Percentiles rank a stretch among this genome's conserved stretches.
Conservation (phyloP, 345 rosid species). For the Trapa bicornis region DNA sequence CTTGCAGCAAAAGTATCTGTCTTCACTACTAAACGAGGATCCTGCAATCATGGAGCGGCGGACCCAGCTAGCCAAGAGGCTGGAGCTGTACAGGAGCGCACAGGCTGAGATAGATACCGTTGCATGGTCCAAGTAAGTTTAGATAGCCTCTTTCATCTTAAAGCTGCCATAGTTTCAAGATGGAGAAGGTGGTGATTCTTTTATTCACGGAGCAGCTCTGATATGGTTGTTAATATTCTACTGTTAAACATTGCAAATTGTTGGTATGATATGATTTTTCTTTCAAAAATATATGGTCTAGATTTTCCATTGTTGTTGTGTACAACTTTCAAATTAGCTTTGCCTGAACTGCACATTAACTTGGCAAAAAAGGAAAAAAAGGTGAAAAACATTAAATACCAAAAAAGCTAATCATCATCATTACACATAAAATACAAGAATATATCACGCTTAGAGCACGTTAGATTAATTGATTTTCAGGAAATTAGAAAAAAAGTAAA, state of each 20-base stretch:
- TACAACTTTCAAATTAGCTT: too few relatives aligned
- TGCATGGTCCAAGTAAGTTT: constrained; percentile 76
- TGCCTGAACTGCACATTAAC: too few relatives aligned
- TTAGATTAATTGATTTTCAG: not conserved
- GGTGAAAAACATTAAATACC: not conserved
- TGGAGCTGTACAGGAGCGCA: constrained; percentile 85
- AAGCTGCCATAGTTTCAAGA: not conserved
- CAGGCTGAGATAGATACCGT: constrained; percentile 81
- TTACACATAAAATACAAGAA: not conserved
- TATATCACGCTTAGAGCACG: not conserved
- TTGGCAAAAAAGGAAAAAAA: too few relatives aligned
- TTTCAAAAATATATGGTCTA: too few relatives aligned
- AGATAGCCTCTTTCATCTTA: not conserved
- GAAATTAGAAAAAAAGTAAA: not conserved
- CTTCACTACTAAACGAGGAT: constrained; percentile 78
- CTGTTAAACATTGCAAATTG: too few relatives aligned
- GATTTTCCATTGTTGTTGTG: too few relatives aligned
- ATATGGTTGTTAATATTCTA: not conserved
- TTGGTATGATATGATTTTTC: too few relatives aligned
- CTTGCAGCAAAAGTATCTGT: constrained; percentile 67
- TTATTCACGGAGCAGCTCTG: not conserved
- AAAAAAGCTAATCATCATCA: not conserved
- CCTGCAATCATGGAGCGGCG: constrained; percentile 98
- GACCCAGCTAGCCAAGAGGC: constrained; percentile 62
- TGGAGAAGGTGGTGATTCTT: not conserved